Conservation (phyloP, 306 rosid genomes). For the Dicorynia guianensis region DNA sequence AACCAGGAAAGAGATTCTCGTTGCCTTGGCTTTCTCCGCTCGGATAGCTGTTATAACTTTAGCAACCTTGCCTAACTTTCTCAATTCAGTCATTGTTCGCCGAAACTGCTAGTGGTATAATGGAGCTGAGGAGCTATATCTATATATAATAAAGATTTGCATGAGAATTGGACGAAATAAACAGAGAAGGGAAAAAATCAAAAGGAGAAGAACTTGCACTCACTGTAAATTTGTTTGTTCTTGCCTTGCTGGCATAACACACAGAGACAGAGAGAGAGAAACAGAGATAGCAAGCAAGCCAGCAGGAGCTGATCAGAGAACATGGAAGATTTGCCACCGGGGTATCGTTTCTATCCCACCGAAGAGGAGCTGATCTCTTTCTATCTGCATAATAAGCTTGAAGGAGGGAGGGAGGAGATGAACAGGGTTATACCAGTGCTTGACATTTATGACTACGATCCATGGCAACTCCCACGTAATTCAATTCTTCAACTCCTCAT, state of each 20-base stretch:
- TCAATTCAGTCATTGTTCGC: constrained; percentile 33
- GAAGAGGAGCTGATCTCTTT: constrained; percentile 80
- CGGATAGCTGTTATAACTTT: constrained; percentile 6
- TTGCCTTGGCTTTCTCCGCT: constrained; percentile 40
- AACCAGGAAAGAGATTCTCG: not conserved
- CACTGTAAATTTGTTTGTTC: not conserved
- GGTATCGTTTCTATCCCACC: constrained; percentile 88
- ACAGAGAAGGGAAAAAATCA: not conserved
- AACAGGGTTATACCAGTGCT: constrained; percentile 65
- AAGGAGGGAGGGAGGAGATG: constrained; percentile 58
- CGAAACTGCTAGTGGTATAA: constrained; percentile 9
- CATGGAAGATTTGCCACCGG: constrained; percentile 71
- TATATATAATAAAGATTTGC: not conserved
- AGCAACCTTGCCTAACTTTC: constrained; percentile 46
- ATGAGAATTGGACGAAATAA: not conserved
- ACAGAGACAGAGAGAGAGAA: not conserved
- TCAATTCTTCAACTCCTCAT: not conserved
- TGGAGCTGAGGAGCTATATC: not conserved
- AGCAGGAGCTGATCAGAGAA: not conserved
- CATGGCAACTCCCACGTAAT: constrained; percentile 85
- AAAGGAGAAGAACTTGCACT: too few species aligned
- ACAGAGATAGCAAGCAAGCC: not conserved
- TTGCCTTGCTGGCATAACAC: not conserved
- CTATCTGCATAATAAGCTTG: constrained; percentile 69
- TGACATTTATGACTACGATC: constrained; percentile 69